Base-by-base conservation (phyloP, 257 asterid genomes). In the Solanum tacnaense region DNA sequence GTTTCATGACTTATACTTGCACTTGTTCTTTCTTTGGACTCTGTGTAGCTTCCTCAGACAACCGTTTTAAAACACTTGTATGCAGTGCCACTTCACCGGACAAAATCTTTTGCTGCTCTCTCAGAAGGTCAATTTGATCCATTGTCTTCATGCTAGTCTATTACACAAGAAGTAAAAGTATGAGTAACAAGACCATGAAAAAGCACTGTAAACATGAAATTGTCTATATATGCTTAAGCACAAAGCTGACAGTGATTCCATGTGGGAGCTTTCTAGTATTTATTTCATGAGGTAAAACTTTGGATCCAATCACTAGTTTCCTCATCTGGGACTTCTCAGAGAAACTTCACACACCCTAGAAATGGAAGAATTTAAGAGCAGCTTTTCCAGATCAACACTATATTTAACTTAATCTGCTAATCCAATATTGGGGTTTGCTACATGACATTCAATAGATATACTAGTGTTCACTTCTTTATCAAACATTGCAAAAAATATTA, bases 51-150 rank as follows among this genome's bases (percentile, higher is more conserved):
- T 94, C 97, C 90, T 94, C 96, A 3, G 98, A 95, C 87, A 95
- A 93, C 84, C 97, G 95, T 91, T 94, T 97, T 88, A 95, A 90
- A 89, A 95, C 94, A 94, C 99, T 95, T 79, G 89, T 90, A 90
- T 94, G 96, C 88, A 96, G 96, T 39, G 98, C 98, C 91, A 94
- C 98, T 92, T 97, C 98, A 87, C 98, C 98, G 58, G 94, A 92
- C 92, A 97, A 91, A 92, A 97, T 93, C 92, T 96, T 97, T 78
- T 95, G 98, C 90, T 96, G 98, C 93, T 96, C 99, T 88, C 93
- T 93, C 91, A 97, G 92, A 84, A 96, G 96, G 89, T 97, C 99
- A 88, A 94, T 93, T 91, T 95, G 98, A 91, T 97, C 99, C 83
- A 89, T 91, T 81, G 95, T 93, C 92, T 92, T 94, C 79, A 90